These are phyloP conservation scores for Verticillium nubilum DNA, from an alignment of 2,329 filamentous ascomycete genomes.

Conservation along the genomic window DNA sequence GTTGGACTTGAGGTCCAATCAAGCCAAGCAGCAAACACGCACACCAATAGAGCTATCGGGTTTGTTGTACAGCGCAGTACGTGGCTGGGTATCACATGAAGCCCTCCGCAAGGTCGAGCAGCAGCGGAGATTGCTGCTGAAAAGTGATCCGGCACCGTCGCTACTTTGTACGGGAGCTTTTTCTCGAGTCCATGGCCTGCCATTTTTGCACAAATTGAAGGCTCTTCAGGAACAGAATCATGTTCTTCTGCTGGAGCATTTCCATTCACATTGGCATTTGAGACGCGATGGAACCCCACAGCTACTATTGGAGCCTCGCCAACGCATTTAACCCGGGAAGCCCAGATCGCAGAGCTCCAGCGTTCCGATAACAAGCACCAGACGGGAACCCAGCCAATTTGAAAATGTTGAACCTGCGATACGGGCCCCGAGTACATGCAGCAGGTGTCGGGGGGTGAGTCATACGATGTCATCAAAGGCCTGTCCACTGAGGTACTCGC, in stretches of 20 bases:
- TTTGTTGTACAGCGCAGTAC: slow-evolving; percentile 1
- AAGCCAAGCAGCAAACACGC: slow-evolving; percentile 5
- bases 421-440: slow-evolving; percentile 7
- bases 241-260: slow-evolving; percentile 9
- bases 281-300: slow-evolving; percentile 1
- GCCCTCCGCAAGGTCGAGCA: slow-evolving; percentile 12
- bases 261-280: slow-evolving; percentile 12
- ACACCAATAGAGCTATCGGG: slow-evolving; percentile 4
- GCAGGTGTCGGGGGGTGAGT: slow-evolving; percentile 8
- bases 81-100: slow-evolving; percentile 11
- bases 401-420: slow-evolving; percentile 8
- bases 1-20: slow-evolving; percentile 3
- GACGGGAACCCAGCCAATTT: slow-evolving; percentile 6
- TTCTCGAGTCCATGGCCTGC: slow-evolving; percentile 4
- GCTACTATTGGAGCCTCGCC: slow-evolving; percentile 9
- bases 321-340: slow-evolving; percentile 3
- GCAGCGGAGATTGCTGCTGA: slow-evolving; percentile 8
- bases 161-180: slow-evolving; percentile 10
- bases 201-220: slow-evolving; percentile 7
- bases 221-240: slow-evolving; percentile 4
- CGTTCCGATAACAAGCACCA: slow-evolving; percentile 9
- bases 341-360: slow-evolving; percentile 2
- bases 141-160: not conserved
- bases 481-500: slow-evolving; percentile 8
- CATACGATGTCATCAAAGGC: slow-evolving; percentile 8